Base-by-base conservation (phyloP, 768 basidiomycete species). In the Leccinum rimulosum region DNA sequence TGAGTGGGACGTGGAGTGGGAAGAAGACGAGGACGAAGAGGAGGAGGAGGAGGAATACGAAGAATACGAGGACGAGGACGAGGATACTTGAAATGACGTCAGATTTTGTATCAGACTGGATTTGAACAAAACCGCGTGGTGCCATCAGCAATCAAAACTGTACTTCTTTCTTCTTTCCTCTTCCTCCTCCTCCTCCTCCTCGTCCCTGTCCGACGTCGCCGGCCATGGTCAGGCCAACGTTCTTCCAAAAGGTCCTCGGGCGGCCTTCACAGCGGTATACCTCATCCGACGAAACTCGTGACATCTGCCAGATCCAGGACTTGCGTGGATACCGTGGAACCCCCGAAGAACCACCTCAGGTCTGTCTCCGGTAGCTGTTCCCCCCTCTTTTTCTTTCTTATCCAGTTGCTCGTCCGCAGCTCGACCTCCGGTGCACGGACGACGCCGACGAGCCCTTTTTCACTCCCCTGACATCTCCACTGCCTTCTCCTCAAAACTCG, bases 211-310 rank as follows among this genome's bases (percentile, higher is more conserved):
- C 40, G 40, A 10, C 17, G 40, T 59, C 65, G 28, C 15, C 57
- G 65, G 31, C 56, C 61, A 85, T 85, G 84, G 73, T 75, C 30
- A 84, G 80, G 67, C 82, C 84, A 50, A 83, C 83, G 5, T 68
- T 86, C 51, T 64, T 86, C 54, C 88, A 90, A 70, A 78, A 77
- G 43, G 70, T 89, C 48, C 77, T 91, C 47, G 81, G 83, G 54
- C 70, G 78, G 54, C 89, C 89, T 11, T 88, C 88, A 1, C 84
- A 88, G 68, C 74, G 79, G 0, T 91, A 91, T 70, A 66, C 66
- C 17, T 3, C 77, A 3, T 33, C 80, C 0, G 61, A 50, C 31
- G 56, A 63, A 33, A 47, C 57, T 1, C 28, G 48, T 50, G 57
- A 69, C 19, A 6, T 33, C 28, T 45, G 52, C 57, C 54, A 59